phyloP scores from a whole-genome alignment of 75 land plant species.

The Sequoia sempervirens region DNA sequence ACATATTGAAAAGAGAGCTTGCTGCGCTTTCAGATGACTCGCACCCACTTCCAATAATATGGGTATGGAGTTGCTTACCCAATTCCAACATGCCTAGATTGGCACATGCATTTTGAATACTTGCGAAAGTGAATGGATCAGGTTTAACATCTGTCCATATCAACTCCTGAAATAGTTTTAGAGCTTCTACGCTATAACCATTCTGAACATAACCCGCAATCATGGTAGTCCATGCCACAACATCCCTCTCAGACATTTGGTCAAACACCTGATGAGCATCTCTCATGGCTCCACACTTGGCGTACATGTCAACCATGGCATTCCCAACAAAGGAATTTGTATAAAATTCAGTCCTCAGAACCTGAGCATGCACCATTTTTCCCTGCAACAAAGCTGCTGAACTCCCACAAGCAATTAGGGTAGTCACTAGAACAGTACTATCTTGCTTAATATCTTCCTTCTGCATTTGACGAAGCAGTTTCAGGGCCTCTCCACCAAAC shows the following conservation, averaged over 20 bases:
- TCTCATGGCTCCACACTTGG: conserved; percentile 49
- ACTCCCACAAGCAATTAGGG: conserved; percentile 27
- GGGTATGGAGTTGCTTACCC: conserved; percentile 54
- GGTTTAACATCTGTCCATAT: conserved; percentile 27
- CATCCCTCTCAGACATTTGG: conserved; percentile 23
- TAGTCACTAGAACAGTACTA: conserved; percentile 30
- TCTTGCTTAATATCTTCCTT: not conserved
- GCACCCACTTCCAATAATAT: conserved; percentile 37
- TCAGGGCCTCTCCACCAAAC: not conserved
- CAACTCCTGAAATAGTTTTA: conserved; percentile 24
- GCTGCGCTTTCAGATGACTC: conserved; percentile 38
- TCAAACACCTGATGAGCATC: conserved; percentile 45
- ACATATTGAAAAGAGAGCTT: conserved; percentile 57
- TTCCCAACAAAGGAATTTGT: conserved; percentile 40
- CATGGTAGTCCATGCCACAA: conserved; percentile 32
- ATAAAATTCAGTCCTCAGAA: conserved; percentile 25
- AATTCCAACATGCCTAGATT: conserved; percentile 30
- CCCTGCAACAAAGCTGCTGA: conserved; percentile 17
- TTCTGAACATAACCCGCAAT: conserved; percentile 31
- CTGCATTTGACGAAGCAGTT: not conserved
- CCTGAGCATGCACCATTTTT: conserved; percentile 38
- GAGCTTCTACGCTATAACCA: conserved; percentile 16
- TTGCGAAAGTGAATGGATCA: conserved; percentile 55
- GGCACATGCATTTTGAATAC: conserved; percentile 53
- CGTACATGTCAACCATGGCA: conserved; percentile 58